Evolutionary conservation across 495 filamentous ascomycete species (phyloP).

Genomic region (Daldinia bambusicola): DNA sequence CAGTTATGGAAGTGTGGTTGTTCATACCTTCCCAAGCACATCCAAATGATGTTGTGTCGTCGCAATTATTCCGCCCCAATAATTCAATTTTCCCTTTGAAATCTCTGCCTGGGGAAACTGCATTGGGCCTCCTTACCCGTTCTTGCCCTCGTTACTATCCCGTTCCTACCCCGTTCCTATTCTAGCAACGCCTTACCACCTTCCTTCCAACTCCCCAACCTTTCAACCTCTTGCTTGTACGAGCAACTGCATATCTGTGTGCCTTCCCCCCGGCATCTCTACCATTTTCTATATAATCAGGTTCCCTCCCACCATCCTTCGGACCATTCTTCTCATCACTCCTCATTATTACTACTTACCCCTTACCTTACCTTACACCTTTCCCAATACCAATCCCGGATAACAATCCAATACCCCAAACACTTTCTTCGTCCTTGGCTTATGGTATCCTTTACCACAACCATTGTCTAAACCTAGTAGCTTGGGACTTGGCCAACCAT

Average conservation of each 20-base stretch:
- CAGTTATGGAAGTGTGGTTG: not conserved
- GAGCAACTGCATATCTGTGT: not conserved
- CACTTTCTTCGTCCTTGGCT: too few relatives aligned
- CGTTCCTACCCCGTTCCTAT: not conserved
- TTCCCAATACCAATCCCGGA: not conserved
- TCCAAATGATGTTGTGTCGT: not conserved
- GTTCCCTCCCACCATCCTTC: too few relatives aligned
- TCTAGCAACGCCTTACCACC: not conserved
- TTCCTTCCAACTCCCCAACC: not conserved
- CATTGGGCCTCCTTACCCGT: not conserved
- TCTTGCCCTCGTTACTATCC: not conserved
- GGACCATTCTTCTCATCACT: not conserved
- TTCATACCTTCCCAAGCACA: not conserved
- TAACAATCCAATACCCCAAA: not conserved
- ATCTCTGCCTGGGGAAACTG: not conserved
- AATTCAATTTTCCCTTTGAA: not conserved
- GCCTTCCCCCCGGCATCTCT: not conserved
- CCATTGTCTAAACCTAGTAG: not conserved
- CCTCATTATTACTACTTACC: too few relatives aligned
- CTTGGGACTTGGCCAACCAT: too few relatives aligned
- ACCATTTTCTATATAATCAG: not conserved
- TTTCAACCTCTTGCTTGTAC: not conserved
- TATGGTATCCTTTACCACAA: too few relatives aligned
- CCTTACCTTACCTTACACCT: not conserved
- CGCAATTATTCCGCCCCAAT: not conserved